These are phyloP conservation scores for Aspergillus asperescens DNA, from an alignment of 495 filamentous ascomycete species.

Conservation along the genomic window DNA sequence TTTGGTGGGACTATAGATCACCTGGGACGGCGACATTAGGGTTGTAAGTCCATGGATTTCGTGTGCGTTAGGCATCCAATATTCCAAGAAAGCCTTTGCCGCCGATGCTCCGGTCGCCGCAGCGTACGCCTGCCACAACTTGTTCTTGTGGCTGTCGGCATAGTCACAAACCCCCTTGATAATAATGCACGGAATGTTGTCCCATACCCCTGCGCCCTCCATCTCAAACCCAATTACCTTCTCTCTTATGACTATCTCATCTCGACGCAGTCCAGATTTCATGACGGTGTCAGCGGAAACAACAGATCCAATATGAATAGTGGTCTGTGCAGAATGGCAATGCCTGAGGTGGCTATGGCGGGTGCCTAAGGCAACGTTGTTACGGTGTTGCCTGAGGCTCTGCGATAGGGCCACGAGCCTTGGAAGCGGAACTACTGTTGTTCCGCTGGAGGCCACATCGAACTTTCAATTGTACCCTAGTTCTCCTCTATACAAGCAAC, in stretches of 20 bases:
- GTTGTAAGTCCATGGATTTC: no score
- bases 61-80: background rate
- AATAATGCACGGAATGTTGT: background rate
- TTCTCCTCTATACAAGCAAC: no score
- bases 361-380: no score
- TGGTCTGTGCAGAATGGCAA: no score
- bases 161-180: background rate
- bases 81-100: slow-evolving; percentile 21
- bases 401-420: no score
- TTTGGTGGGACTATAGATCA: no score
- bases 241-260: slow-evolving; percentile 14
- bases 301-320: slow-evolving; percentile 8
- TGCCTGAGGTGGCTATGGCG: no score
- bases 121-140: slow-evolving; percentile 27
- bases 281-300: slow-evolving; percentile 17
- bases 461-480: no score
- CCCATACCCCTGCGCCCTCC: slow-evolving; percentile 20
- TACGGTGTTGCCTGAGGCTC: no score
- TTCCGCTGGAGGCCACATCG: no score
- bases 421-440: no score
- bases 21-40: no score
- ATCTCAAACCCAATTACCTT: slow-evolving; percentile 41
- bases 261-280: slow-evolving; percentile 5
- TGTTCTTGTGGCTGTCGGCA: background rate
- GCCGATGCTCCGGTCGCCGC: slow-evolving; percentile 21